Evolutionary conservation across 2,329 filamentous ascomycete species (phyloP), one percentile per base, ranked within the genome.

Genomic region (Conoideocrella luteorostrata): DNA sequence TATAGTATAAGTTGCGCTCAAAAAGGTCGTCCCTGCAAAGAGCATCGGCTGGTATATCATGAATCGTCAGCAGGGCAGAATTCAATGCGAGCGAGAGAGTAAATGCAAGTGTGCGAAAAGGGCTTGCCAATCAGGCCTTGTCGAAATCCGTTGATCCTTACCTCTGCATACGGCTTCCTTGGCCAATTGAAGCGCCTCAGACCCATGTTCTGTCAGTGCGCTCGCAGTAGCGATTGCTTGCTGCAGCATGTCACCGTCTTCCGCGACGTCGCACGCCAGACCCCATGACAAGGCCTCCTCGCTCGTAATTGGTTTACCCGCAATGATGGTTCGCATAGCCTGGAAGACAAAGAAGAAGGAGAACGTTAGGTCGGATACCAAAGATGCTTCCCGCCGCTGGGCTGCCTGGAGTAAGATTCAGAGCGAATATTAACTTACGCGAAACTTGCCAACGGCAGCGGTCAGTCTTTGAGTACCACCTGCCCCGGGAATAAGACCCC

Each of bases 381-480:
- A n/a, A n/a, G n/a, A n/a, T n/a, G n/a, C n/a, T n/a, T n/a, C n/a
- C n/a, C n/a, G n/a, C 34, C 21, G 35, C 28, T n/a, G 13, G 18
- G 28, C 18, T 20, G 21, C 4, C 24, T 18, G 39, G 18, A 18
- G 7, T 21, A 9, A 29, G 15, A 28, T 34, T 23, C 15, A 33
- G 7, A 22, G 18, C 20, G 12, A 7, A 17, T 23, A 24, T 15
- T 11, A 28, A 45, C 63, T 41, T 49, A 66, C 65, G 52, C 62
- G 63, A 57, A 60, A 67, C 54, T 67, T 68, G 47, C 65, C 65
- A 18, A 68, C 51, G n/a, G 61, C 60, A 40, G 57, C 61, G 21
- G 66, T 67, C 37, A 68, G 52, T 24, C 66, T 56, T 45, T 68
- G 65, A 13, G 66, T 68, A 17, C 65, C 66, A 7, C 66, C 65